Conservation (phyloP, 768 basidiomycete species). For the Xerocomellus amylosporus region DNA sequence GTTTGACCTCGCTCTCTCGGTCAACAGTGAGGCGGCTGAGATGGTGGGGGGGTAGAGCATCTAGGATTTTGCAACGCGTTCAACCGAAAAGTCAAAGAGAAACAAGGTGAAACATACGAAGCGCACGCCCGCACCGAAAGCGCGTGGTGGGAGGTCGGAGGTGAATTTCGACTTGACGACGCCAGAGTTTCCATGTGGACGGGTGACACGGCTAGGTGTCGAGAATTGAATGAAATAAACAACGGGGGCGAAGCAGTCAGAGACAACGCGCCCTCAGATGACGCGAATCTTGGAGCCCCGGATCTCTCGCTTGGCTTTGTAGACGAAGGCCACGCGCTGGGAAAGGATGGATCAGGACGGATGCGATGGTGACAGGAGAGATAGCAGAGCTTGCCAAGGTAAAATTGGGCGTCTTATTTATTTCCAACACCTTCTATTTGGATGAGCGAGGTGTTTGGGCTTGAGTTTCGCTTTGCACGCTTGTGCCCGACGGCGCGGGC, state of each 20-base stretch:
- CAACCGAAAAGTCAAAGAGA: not conserved
- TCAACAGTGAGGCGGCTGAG: slow-evolving; percentile 38
- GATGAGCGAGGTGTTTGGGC: slow-evolving; percentile 93
- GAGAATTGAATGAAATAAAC: not conserved
- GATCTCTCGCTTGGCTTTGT: slow-evolving; percentile 93
- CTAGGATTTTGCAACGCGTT: slow-evolving; percentile 34
- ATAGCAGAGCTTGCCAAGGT: slow-evolving; percentile 89
- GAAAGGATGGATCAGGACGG: not conserved
- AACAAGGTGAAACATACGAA: slow-evolving; percentile 53
- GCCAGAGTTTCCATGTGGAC: slow-evolving; percentile 91
- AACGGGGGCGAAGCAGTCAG: not conserved
- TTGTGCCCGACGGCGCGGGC: slow-evolving; percentile 98
- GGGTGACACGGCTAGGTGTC: slow-evolving; percentile 72
- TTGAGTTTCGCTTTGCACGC: slow-evolving; percentile 94
- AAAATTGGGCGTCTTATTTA: slow-evolving; percentile 95
- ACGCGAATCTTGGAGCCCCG: slow-evolving; percentile 95
- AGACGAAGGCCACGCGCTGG: slow-evolving; percentile 95
- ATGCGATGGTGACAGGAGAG: not conserved
- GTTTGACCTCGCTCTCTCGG: not conserved
- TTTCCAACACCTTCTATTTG: slow-evolving; percentile 95
- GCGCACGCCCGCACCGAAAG: slow-evolving; percentile 90
- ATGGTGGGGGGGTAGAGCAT: slow-evolving; percentile 93
- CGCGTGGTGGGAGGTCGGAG: slow-evolving; percentile 90
- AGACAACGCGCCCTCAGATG: slow-evolving; percentile 88
- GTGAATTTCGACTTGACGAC: slow-evolving; percentile 97